phyloP scores from a whole-genome alignment of 75 land plant species.

The Ceratopteris richardii region DNA sequence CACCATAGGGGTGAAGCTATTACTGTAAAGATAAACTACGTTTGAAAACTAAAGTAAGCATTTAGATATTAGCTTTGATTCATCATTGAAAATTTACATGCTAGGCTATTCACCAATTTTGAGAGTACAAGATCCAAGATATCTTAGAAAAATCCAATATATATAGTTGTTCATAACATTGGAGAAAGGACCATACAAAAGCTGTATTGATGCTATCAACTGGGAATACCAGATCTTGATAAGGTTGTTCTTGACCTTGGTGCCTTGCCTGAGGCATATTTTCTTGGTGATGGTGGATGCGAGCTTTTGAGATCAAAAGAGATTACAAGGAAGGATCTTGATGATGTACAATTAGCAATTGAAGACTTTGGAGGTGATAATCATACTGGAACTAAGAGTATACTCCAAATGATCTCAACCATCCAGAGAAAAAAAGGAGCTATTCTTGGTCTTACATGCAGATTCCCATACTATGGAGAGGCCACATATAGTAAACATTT shows the following conservation, averaged over 20 bases:
- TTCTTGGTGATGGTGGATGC: slow-evolving; percentile 47
- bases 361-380: slow-evolving; percentile 78
- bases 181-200: too few relatives aligned
- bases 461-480: neutral
- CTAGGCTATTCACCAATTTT: too few relatives aligned
- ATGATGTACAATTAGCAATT: slow-evolving; percentile 48
- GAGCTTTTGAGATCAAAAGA: slow-evolving; percentile 42
- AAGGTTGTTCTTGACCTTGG: slow-evolving; percentile 64
- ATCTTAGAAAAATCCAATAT: too few relatives aligned
- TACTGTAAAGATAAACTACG: too few relatives aligned
- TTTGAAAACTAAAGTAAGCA: too few relatives aligned
- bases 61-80: too few relatives aligned
- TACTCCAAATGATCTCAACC: slow-evolving; percentile 68
- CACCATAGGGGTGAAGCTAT: too few relatives aligned
- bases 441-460: slow-evolving; percentile 48
- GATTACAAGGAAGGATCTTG: slow-evolving; percentile 57
- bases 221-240: too few relatives aligned
- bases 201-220: too few relatives aligned
- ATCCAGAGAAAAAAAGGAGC: slow-evolving; percentile 60
- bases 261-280: slow-evolving; percentile 58
- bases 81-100: too few relatives aligned
- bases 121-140: too few relatives aligned
- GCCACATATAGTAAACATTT: slow-evolving; percentile 73
- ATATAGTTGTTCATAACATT: too few relatives aligned
- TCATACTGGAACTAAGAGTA: slow-evolving; percentile 72